phyloP scores from a whole-genome alignment of 176 grass and related monocot species.

The Phragmites australis region DNA sequence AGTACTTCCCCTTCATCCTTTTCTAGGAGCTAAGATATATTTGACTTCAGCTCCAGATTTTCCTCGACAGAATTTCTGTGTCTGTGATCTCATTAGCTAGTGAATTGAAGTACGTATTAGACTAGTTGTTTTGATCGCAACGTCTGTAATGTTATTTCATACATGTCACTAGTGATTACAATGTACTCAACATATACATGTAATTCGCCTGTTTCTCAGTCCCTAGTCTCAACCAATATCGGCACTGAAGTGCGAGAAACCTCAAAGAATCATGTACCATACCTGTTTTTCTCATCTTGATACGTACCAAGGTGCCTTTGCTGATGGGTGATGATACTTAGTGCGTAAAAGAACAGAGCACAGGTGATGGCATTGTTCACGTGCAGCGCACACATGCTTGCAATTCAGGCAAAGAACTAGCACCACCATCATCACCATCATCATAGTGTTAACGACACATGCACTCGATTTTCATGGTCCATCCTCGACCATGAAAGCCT shows the following conservation, averaged over 20 bases:
- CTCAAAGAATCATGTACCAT: not conserved
- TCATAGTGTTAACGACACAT: conserved; percentile 31
- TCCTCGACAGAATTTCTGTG: not conserved
- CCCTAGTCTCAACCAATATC: not conserved
- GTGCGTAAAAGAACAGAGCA: not conserved
- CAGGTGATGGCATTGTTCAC: conserved; percentile 18
- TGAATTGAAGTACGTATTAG: not conserved
- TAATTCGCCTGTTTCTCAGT: not conserved
- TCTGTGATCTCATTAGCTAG: not conserved
- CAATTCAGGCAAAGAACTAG: conserved; percentile 28
- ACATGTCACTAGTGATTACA: not conserved
- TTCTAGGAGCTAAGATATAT: conserved; percentile 19
- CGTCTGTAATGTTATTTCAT: not conserved
- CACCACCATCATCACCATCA: conserved; percentile 26
- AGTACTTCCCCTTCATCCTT: not conserved
- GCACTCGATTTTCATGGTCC: conserved; percentile 25
- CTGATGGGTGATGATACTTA: not conserved
- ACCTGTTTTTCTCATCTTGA: not conserved
- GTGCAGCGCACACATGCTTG: conserved; percentile 19
- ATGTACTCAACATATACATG: not conserved
- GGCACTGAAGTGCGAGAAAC: not conserved
- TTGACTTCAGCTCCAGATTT: conserved; percentile 14
- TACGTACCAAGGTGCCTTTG: not conserved
- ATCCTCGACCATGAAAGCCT: conserved; percentile 34
- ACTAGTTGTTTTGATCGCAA: not conserved